Evolutionary conservation across 2,329 filamentous ascomycete genomes (phyloP).

Genomic region (Xylaria arbuscula): DNA sequence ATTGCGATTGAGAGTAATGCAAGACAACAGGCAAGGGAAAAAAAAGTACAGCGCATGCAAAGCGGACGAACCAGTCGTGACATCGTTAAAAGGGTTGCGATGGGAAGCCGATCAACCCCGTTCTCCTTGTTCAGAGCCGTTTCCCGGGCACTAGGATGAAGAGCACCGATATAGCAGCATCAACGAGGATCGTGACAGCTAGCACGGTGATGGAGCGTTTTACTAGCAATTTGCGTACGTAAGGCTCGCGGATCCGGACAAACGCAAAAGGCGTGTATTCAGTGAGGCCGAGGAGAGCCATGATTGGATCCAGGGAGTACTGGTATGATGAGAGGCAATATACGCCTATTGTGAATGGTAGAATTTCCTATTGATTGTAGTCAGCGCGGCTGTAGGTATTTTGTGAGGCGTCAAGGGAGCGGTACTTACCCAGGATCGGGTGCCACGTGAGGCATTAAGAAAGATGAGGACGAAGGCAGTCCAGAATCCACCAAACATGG

Average conservation of each 20-base stretch:
- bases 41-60: conserved; percentile 17
- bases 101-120: background rate
- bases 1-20: conserved; percentile 2
- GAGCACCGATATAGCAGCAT: conserved; percentile 84
- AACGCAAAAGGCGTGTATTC: conserved; percentile 98
- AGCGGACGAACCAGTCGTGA: conserved; percentile 42
- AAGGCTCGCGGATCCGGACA: conserved; percentile 87
- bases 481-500: conserved; percentile 95
- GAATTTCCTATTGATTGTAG: conserved; percentile 64
- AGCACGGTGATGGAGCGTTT: conserved; percentile 87
- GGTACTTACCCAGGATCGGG: conserved; percentile 85
- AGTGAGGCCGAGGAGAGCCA: conserved; percentile 89
- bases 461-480: conserved; percentile 93
- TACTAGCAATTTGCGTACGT: conserved; percentile 84
- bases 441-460: conserved; percentile 77
- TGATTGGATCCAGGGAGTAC: conserved; percentile 91
- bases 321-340: conserved; percentile 93
- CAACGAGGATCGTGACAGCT: conserved; percentile 77
- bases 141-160: conserved; percentile 97
- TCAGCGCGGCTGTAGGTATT: conserved; percentile 1
- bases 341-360: conserved; percentile 91
- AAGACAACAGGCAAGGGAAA: background rate
- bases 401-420: no score
- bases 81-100: conserved; percentile 41
- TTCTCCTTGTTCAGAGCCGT: conserved; percentile 65